These are phyloP conservation scores for Leucocoprinus birnbaumii DNA, from an alignment of 768 basidiomycete species.

Conservation along the genomic window DNA sequence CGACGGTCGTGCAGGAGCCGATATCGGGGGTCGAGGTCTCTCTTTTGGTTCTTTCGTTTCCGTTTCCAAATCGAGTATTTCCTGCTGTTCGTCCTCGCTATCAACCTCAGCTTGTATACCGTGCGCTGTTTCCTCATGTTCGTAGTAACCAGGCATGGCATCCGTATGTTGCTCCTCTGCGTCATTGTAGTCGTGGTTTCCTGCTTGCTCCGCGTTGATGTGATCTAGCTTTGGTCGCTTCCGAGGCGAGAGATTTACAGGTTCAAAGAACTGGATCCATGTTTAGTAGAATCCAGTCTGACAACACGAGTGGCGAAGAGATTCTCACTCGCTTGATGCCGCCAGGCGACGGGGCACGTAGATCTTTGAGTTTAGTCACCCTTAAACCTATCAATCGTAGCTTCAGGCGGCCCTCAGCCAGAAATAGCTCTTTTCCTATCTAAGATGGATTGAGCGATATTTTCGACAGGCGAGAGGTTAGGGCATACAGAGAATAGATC, in stretches of 20 bases:
- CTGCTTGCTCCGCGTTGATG: conserved; percentile 18
- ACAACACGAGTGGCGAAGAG: neutral
- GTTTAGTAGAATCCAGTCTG: neutral
- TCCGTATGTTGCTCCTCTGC: conserved; percentile 25
- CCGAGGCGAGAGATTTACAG: conserved; percentile 17
- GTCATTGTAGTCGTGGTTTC: conserved; percentile 15
- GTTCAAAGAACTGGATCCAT: conserved; percentile 54
- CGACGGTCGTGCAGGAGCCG: conserved; percentile 20
- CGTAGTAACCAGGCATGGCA: conserved; percentile 54
- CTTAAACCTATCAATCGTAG: conserved; percentile 87
- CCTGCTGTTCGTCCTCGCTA: conserved; percentile 16
- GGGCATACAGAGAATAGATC: conserved; percentile 70
- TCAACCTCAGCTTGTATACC: conserved; percentile 18
- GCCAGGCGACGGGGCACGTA: conserved; percentile 42
- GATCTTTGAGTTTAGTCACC: conserved; percentile 86
- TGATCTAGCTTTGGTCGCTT: conserved; percentile 25
- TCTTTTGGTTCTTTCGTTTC: conserved; percentile 6
- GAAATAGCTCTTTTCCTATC: conserved; percentile 80
- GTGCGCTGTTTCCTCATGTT: conserved; percentile 42
- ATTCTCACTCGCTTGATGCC: conserved; percentile 73
- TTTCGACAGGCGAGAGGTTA: conserved; percentile 3
- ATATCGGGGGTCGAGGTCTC: conserved; percentile 21
- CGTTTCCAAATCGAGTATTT: neutral
- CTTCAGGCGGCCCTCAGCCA: conserved; percentile 75
- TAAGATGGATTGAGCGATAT: conserved; percentile 23